Evolutionary conservation across 75 land plant species (phyloP), one percentile per base, ranked within the genome.

Genomic region (Adiantum capillusveneris): DNA sequence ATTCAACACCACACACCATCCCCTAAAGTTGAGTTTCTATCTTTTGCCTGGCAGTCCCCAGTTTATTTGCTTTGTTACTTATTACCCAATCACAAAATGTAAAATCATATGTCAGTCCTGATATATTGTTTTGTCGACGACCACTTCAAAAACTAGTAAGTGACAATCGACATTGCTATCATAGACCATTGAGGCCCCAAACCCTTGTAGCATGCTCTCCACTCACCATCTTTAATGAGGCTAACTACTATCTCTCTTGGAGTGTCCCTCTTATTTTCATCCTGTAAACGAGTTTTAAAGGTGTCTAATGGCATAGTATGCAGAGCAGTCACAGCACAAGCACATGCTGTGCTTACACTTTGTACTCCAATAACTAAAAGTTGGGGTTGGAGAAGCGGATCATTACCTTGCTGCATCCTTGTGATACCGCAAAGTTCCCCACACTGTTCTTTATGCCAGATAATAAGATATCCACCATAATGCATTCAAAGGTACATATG

Each of bases 381-480:
- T 21, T 21, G 50, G 14, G 50, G 12, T 46, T 18, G 50, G 50
- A 6, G 18, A 57, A 25, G 52, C 62, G 7, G 37, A 9, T 3
- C 37, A 36, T 1, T 65, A 74, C 48, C 63, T 65, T 28, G 62
- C 57, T 20, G 11, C 65, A 22, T 56, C 63, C 13, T 26, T 13
- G 22, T 14, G 22, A 18, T 18, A 21, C 22, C 61, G 62, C 25
- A 56, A 36, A 25, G 83, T 75, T 2, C 74, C 77, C 97, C 97
- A 92, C 34, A 92, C 67, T 0, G 64, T 54, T 41, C 89, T 59
- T 62, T 90, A 88, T 11, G 79, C 63, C 6, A 84, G 59, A 26
- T 86, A 77, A 56, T 92, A 92, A n/a, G 94, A 82, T 1, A 95
- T 84, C 97, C 97, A 92, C 97, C 97, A 92, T 6, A 92, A 77